A percentile compares a stretch with the other conserved stretches of the same genome.
phyloP scores from a whole-genome alignment of 495 filamentous ascomycete genomes.

The Lasiosphaeris hirsuta region DNA sequence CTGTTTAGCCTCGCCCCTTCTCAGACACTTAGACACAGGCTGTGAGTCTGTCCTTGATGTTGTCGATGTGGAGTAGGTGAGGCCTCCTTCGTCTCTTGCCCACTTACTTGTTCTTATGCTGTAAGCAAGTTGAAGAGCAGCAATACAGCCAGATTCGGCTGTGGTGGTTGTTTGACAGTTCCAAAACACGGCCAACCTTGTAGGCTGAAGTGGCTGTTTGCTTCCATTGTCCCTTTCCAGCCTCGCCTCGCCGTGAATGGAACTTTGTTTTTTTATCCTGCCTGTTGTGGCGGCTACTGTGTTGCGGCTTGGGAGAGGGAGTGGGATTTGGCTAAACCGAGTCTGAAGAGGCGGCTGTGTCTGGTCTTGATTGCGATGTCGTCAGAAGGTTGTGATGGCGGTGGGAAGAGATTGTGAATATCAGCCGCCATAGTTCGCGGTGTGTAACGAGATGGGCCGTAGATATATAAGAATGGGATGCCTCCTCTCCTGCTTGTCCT shows the following conservation, averaged over 20 bases:
- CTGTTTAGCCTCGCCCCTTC: too few species aligned
- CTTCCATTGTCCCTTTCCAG: too few species aligned
- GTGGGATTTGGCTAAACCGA: background rate
- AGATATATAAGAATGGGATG: constrained; percentile 5
- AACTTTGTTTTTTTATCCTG: too few species aligned
- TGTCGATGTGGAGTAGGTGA: too few species aligned
- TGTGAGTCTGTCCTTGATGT: too few species aligned
- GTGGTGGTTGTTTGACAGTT: background rate
- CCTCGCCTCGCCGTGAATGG: too few species aligned
- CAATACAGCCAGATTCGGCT: constrained; percentile 1
- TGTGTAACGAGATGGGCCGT: background rate
- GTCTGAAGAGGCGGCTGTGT: background rate
- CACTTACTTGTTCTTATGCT: too few species aligned
- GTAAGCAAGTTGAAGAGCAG: too few species aligned
- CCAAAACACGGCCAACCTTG: background rate
- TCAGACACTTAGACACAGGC: too few species aligned
- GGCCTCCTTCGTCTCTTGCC: too few species aligned
- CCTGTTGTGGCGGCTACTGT: background rate
- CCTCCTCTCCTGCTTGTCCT: background rate
- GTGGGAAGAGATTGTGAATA: background rate
- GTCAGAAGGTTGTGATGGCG: too few species aligned
- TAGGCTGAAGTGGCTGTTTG: too few species aligned
- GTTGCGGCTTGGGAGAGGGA: background rate
- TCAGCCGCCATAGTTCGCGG: background rate
- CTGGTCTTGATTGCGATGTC: background rate